A percentile compares a stretch with the other conserved stretches of the same genome.
These are phyloP conservation scores for Botryotinia convoluta DNA, from an alignment of 2,329 filamentous ascomycete genomes.

Conservation along the genomic window DNA sequence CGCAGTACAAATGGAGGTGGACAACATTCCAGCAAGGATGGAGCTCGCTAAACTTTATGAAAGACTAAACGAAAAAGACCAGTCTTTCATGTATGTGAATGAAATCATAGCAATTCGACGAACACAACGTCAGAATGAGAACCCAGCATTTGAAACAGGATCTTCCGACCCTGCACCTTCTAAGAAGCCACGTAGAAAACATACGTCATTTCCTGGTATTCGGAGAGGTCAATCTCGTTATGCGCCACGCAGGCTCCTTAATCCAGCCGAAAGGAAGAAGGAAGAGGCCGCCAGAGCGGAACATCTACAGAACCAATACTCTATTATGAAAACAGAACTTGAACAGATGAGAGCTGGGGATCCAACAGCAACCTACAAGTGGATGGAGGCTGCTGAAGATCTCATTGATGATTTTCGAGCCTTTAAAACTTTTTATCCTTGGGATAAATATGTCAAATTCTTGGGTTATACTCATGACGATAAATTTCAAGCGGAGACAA, in stretches of 20 bases:
- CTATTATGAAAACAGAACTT: conserved; percentile 44
- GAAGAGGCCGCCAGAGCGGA: conserved; percentile 33
- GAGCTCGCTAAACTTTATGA: conserved; percentile 85
- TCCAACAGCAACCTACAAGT: conserved; percentile 38
- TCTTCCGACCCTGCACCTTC: conserved; percentile 18
- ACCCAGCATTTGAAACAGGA: conserved; percentile 34
- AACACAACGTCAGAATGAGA: conserved; percentile 47
- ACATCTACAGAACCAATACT: conserved; percentile 40
- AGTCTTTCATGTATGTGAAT: conserved; percentile 73
- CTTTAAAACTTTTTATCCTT: conserved; percentile 62
- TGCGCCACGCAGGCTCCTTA: conserved; percentile 21
- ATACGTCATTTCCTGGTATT: background rate
- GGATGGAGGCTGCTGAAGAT: conserved; percentile 58
- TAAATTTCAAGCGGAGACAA: conserved; percentile 29
- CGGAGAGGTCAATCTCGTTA: conserved; percentile 10
- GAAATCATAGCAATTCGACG: conserved; percentile 59
- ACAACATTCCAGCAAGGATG: conserved; percentile 72
- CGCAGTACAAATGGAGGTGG: conserved; percentile 68
- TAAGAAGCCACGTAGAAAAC: conserved; percentile 9
- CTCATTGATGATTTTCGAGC: conserved; percentile 63
- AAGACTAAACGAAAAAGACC: conserved; percentile 66
- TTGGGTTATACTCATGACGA: conserved; percentile 42
- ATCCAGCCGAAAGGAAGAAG: conserved; percentile 42
- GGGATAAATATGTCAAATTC: conserved; percentile 63
- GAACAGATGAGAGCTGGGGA: conserved; percentile 38